Conservation (phyloP, 768 basidiomycete genomes). For the Pisolithus albus region DNA sequence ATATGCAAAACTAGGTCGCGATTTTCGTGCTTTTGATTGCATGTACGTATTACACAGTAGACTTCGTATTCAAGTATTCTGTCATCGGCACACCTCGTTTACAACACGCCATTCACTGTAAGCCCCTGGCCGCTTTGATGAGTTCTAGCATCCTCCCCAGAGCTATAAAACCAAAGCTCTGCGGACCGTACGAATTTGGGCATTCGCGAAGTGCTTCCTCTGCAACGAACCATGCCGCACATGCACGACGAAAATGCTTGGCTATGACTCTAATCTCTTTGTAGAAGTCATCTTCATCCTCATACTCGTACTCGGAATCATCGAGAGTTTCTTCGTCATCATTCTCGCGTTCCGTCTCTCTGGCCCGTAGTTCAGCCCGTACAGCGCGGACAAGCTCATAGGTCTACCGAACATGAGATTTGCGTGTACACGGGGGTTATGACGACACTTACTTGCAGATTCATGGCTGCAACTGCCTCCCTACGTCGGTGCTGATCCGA, state of each 20-base stretch:
- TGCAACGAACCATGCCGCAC: conserved; percentile 39
- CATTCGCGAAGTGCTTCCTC: conserved; percentile 22
- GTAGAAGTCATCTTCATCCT: conserved; percentile 25
- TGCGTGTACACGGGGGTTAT: background rate
- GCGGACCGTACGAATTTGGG: conserved; percentile 30
- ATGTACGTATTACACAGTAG: background rate
- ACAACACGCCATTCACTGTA: conserved; percentile 10
- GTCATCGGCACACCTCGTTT: too few species aligned
- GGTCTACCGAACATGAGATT: conserved; percentile 25
- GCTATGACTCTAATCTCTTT: conserved; percentile 23
- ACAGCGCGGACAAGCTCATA: conserved; percentile 33
- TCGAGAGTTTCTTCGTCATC: conserved; percentile 22
- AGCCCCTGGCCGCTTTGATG: conserved; percentile 21
- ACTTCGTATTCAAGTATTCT: background rate
- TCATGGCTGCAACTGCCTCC: conserved; percentile 37
- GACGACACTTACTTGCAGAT: conserved; percentile 32
- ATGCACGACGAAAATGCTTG: conserved; percentile 33
- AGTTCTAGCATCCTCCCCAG: conserved; percentile 37
- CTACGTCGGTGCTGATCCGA: conserved; percentile 35
- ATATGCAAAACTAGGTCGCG: too few species aligned
- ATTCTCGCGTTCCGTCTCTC: conserved; percentile 7
- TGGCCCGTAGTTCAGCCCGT: conserved; percentile 25
- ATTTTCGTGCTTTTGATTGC: background rate
- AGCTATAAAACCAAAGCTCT: conserved; percentile 42
- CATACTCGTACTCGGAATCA: conserved; percentile 17